These are phyloP conservation scores for Thielaviopsis euricoi DNA, from an alignment of 2,329 filamentous ascomycete genomes.

Conservation along the genomic window DNA sequence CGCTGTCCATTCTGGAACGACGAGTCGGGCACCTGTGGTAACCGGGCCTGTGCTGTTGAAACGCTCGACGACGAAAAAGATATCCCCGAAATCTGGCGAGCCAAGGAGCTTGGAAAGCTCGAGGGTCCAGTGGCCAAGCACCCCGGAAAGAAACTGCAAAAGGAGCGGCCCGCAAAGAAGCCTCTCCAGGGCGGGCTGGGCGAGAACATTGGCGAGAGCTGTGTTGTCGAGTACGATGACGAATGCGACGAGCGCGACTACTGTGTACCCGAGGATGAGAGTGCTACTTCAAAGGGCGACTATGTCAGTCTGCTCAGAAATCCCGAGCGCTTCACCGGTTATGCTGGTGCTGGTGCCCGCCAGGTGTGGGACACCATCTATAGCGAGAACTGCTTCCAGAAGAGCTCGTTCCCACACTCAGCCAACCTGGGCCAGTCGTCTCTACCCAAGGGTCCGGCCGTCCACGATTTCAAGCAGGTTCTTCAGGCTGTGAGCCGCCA, in stretches of 20 bases:
- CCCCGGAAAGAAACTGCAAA: constrained; percentile 58
- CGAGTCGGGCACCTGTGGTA: constrained; percentile 84
- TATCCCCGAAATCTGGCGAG: constrained; percentile 79
- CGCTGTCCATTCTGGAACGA: constrained; percentile 94
- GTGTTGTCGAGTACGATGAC: constrained; percentile 92
- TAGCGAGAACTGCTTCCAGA: constrained; percentile 86
- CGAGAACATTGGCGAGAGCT: constrained; percentile 80
- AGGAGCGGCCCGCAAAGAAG: constrained; percentile 44
- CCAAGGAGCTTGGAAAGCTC: constrained; percentile 79
- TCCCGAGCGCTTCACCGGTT: constrained; percentile 62
- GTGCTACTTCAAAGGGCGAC: constrained; percentile 71
- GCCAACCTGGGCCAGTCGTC: constrained; percentile 33
- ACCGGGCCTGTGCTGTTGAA: constrained; percentile 89
- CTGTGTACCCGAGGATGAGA: constrained; percentile 90
- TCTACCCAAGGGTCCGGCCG: constrained; percentile 31
- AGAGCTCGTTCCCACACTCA: constrained; percentile 44
- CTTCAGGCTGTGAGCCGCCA: constrained; percentile 43
- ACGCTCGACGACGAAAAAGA: constrained; percentile 92
- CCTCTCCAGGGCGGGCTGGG: constrained; percentile 74
- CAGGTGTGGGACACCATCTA: constrained; percentile 97
- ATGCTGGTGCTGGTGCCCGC: constrained; percentile 64
- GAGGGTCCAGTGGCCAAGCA: constrained; percentile 84
- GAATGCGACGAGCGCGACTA: constrained; percentile 96
- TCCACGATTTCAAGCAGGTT: constrained; percentile 44
- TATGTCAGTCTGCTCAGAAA: constrained; percentile 24